A percentile compares a stretch with the other conserved stretches of the same genome.
Evolutionary conservation across 352 stramenopile species (phyloP).

Genomic region (Phytophthora meadii): DNA sequence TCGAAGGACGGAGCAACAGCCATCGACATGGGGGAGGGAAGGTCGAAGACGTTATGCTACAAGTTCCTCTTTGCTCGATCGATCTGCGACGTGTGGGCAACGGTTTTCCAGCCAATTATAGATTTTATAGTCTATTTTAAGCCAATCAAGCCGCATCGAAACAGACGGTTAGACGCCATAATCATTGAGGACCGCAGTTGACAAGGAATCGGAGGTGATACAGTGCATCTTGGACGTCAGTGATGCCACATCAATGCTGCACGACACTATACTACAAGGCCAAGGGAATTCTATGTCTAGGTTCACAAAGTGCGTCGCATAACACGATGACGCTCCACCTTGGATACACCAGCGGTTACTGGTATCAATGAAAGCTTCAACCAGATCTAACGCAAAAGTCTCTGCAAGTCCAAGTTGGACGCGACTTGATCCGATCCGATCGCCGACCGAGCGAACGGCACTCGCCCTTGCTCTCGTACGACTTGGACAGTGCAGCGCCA

Average conservation of each 20-base stretch:
- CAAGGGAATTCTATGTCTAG: neutral
- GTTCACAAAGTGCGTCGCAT: neutral
- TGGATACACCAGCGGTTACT: slow-evolving; percentile 1
- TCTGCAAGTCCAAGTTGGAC: neutral
- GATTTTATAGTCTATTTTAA: neutral
- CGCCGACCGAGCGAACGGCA: neutral
- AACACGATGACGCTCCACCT: slow-evolving; percentile 3
- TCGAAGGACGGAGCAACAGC: slow-evolving; percentile 21
- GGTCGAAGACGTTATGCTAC: slow-evolving; percentile 17
- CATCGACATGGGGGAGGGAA: neutral
- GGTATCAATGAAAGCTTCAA: neutral
- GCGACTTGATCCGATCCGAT: neutral
- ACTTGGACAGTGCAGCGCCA: slow-evolving; percentile 33
- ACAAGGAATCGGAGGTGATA: slow-evolving; percentile 8
- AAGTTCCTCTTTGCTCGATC: neutral
- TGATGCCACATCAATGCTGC: no score
- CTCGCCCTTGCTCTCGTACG: slow-evolving; percentile 27
- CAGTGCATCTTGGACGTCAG: neutral
- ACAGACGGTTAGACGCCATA: slow-evolving; percentile 2
- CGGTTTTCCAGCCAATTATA: slow-evolving; percentile 13
- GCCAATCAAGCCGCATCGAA: slow-evolving; percentile 7
- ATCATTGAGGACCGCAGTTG: slow-evolving; percentile 9
- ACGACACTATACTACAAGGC: no score
- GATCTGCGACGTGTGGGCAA: slow-evolving; percentile 23
- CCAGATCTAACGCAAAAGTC: neutral